Evolutionary conservation across 371 early-diverging fungal species (phyloP).

Genomic region (Furculomyces boomerangus): DNA sequence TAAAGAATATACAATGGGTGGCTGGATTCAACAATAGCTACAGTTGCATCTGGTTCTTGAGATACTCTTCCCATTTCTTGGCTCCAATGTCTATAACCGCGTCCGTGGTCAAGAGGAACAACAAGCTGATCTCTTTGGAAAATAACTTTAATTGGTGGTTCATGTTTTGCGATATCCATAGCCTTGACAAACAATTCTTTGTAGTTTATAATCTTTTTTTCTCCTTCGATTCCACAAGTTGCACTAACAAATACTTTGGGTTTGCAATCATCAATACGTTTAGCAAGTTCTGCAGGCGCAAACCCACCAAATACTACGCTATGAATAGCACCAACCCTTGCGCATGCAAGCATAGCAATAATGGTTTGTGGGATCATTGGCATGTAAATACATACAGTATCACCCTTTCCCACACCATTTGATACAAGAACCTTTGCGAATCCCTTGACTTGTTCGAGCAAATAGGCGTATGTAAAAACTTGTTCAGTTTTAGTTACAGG

Average conservation of each 20-base stretch:
- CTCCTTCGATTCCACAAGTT: conserved; percentile 65
- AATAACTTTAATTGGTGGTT: conserved; percentile 32
- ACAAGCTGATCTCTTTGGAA: conserved; percentile 36
- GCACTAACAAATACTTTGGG: conserved; percentile 58
- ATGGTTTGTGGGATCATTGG: conserved; percentile 87
- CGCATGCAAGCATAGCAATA: conserved; percentile 81
- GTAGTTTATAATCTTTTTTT: conserved; percentile 19
- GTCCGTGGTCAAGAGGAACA: conserved; percentile 25
- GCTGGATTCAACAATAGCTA: conserved; percentile 53
- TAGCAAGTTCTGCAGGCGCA: conserved; percentile 63
- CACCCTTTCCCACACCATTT: conserved; percentile 56
- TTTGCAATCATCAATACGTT: conserved; percentile 60
- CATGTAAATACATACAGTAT: conserved; percentile 80
- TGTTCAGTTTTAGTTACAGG: conserved; percentile 32
- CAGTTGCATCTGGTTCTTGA: conserved; percentile 9
- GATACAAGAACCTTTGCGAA: conserved; percentile 51
- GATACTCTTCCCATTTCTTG: conserved; percentile 26
- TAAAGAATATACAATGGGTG: conserved; percentile 92
- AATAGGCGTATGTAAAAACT: conserved; percentile 46
- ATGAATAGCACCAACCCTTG: conserved; percentile 77
- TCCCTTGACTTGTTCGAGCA: conserved; percentile 47
- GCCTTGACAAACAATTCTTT: conserved; percentile 48
- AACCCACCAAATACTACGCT: conserved; percentile 78
- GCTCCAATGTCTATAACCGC: conserved; percentile 24
- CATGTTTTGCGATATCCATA: conserved; percentile 28